Evolutionary conservation across 257 asterid genomes (phyloP), one percentile per base, ranked within the genome.

Genomic region (Haberlea rhodopensis): DNA sequence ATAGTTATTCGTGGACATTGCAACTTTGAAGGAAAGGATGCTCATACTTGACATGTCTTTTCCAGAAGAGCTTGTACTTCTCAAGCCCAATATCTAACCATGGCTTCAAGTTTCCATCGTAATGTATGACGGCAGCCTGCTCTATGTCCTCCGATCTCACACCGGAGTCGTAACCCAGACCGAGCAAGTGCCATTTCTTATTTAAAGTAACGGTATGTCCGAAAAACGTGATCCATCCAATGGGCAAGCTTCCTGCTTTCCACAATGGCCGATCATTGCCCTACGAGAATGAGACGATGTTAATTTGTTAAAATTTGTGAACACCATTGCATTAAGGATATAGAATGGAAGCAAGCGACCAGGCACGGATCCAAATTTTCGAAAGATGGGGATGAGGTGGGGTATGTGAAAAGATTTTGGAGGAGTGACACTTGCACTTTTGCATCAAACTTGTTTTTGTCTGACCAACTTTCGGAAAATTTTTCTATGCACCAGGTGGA

Each of bases 151-250:
- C 80, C 65, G 6, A 71, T 51, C 71, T 71, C 58, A 83, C 80
- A 34, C 82, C 78, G 45, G 88, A 65, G 71, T 90, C 84, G 15
- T 79, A 73, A 59, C 99, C 99, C 74, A 94, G 68, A 48, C 99
- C 99, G 2, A 86, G 87, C 52, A 74, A 67, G 16, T 87, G 99
- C 97, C 96, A 90, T 34, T 62, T 77, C 81, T 66, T 87, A 37
- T 87, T 87, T 63, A 94, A 70, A 71, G 78, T 71, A 23, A 79
- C 5, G 1, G 95, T 94, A 22, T 78, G 79, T 5, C 70, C 66
- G 81, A 90, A 83, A 71, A 94, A 94, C 25, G 92, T 87, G 64
- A 84, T 46, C 99, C 97, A 94, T 49, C 96, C 97, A 53, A 90
- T 77, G 21, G 96, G 96, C 66, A 90, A 80, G 84, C 85, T 90